A percentile compares a stretch with the other conserved stretches of the same genome.
These are phyloP conservation scores for Trichosporon sp. DNA, from an alignment of 1,284 basidiomycete genomes.

Conservation along the genomic window DNA sequence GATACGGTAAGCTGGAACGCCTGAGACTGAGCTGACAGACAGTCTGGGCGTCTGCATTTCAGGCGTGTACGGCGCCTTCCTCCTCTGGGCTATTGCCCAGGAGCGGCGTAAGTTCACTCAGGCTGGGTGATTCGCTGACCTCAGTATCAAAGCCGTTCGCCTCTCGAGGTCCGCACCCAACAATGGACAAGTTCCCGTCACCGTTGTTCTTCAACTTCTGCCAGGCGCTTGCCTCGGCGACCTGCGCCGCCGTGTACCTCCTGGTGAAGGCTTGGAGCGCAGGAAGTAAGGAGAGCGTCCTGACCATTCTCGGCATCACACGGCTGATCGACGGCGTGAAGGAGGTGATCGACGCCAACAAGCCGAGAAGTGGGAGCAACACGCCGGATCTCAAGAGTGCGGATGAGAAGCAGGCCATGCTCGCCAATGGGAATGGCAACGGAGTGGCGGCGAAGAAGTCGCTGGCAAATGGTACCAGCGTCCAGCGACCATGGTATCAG, in stretches of 20 bases:
- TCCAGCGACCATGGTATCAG: conserved; percentile 32
- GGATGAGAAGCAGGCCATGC: not conserved
- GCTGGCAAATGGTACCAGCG: conserved; percentile 1
- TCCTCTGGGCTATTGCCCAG: conserved; percentile 85
- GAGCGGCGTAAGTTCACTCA: conserved; percentile 54
- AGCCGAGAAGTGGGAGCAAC: conserved; percentile 32
- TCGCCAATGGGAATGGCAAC: not conserved
- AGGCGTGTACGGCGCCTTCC: conserved; percentile 48
- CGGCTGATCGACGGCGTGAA: conserved; percentile 14
- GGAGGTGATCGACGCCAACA: conserved; percentile 8
- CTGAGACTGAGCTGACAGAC: not conserved
- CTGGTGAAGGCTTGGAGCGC: conserved; percentile 48
- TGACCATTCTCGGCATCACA: conserved; percentile 25
- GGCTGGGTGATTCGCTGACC: not conserved
- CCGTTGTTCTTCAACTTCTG: conserved; percentile 80
- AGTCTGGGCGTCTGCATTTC: conserved; percentile 44
- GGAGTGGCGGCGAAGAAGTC: not conserved
- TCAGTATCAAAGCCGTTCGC: conserved; percentile 78
- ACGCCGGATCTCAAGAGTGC: not conserved
- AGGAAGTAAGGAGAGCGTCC: conserved; percentile 3
- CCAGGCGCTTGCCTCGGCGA: conserved; percentile 73
- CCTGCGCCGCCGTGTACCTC: conserved; percentile 76
- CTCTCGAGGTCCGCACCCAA: conserved; percentile 52
- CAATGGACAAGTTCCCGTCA: conserved; percentile 66
- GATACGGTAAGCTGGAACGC: conserved; percentile 3